These are phyloP conservation scores for Fraxinus cuspidata DNA, from an alignment of 257 asterid species.

Conservation along the genomic window DNA sequence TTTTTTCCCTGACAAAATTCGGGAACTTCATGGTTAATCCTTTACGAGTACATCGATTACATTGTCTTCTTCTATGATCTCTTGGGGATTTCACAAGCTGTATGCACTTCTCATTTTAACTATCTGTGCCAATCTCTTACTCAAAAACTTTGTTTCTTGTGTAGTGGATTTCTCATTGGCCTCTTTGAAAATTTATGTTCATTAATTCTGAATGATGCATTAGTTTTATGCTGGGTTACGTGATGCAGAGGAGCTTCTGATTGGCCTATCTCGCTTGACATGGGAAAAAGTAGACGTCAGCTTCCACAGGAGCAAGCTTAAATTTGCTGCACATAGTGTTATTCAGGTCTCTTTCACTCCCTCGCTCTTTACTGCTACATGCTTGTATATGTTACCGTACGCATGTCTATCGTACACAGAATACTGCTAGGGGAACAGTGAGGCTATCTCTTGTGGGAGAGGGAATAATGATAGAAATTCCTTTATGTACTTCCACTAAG, in stretches of 20 bases:
- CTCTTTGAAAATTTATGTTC: not conserved
- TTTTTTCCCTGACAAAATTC: not conserved
- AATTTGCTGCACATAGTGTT: constrained; percentile 88
- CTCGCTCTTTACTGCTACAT: constrained; percentile 12
- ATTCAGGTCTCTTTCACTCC: constrained; percentile 68
- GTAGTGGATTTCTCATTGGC: not conserved
- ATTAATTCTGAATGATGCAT: constrained; percentile 7
- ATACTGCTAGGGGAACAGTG: not conserved
- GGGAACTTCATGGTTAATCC: not conserved
- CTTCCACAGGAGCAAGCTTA: constrained; percentile 76
- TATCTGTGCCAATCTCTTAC: not conserved
- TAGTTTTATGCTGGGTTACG: constrained; percentile 15
- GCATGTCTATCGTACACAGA: not conserved
- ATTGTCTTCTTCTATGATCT: not conserved
- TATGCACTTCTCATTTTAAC: not conserved
- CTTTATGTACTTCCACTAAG: not conserved
- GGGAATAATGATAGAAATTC: not conserved
- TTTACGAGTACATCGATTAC: not conserved
- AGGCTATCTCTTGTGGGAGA: not conserved
- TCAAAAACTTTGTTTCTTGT: not conserved
- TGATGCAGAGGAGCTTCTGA: constrained; percentile 72
- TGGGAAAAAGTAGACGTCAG: constrained; percentile 99
- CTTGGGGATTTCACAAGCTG: too few species aligned
- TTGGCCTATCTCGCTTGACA: constrained; percentile 76
- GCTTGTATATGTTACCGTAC: not conserved